Evolutionary conservation across 805 yeast genomes (phyloP), one percentile per base, ranked within the genome.

Genomic region (Saccharomycopsis fibuligera): DNA sequence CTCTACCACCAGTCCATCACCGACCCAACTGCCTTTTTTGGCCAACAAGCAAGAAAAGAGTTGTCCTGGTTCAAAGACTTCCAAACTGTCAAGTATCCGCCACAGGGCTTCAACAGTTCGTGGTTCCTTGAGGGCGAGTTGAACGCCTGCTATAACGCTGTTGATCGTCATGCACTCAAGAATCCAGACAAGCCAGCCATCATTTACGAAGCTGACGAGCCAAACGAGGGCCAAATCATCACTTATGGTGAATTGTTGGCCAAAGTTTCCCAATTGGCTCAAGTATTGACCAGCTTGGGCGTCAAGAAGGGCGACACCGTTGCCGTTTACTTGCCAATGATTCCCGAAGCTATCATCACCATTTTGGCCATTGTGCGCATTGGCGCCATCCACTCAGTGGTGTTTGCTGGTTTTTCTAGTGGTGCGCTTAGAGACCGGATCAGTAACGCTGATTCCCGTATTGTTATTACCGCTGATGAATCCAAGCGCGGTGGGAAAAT

Each of bases 271-370:
- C 76, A 77, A 61, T 79, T 82, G 47, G 84, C 91, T 5, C 86
- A 83, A 58, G 82, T 81, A 31, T 73, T 86, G 62, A 68, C 73
- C 56, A 67, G 69, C 51, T 69, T 81, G 72, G 90, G 90, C 44
- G 81, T 85, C 50, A 68, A 72, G 53, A 86, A 85, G 67, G 93
- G 93, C 58, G 95, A 86, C 62, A 82, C 89, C 16, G 91, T 86
- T 49, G 93, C 93, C 22, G 85, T 86, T 46, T 86, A 86, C 64
- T 71, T 86, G 70, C 95, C 95, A 59, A 86, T 85, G 93, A 82
- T 81, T 55, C 84, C 90, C 41, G 86, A 84, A 62, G 90, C 93
- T 35, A 67, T 86, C 45, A 70, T 83, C 49, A 78, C 93, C 24
- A 67, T 86, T 70, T 68, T 86, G 66, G 95, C 95, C 23, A 83